Percentiles rank a stretch among this genome's conserved stretches.
Evolutionary conservation across 371 early-diverging fungal species (phyloP).

Genomic region (Furculomyces boomerangus): DNA sequence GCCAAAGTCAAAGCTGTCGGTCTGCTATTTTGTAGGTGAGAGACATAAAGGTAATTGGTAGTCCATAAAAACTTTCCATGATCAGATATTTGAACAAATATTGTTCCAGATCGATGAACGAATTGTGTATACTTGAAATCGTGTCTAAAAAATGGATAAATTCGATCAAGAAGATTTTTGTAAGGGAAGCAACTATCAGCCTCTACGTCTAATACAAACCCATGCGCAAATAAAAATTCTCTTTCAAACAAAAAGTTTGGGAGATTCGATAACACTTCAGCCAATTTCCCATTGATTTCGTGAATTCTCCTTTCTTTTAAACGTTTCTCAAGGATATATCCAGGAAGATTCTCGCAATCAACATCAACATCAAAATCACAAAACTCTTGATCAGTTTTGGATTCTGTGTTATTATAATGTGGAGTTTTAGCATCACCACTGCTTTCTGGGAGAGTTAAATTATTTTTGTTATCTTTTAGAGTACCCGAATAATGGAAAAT

Average conservation of each 20-base stretch:
- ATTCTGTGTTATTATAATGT: too few relatives aligned
- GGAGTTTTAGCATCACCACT: too few relatives aligned
- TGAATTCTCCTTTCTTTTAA: neutral
- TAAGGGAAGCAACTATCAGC: slow-evolving; percentile 44
- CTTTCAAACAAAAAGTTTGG: slow-evolving; percentile 60
- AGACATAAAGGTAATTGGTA: slow-evolving; percentile 62
- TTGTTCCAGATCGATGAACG: slow-evolving; percentile 76
- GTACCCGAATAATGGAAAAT: too few relatives aligned
- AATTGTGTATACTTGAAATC: slow-evolving; percentile 68
- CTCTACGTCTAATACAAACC: slow-evolving; percentile 89
- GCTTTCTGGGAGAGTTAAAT: too few relatives aligned
- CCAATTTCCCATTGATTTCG: slow-evolving; percentile 1
- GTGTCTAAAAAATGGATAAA: slow-evolving; percentile 49
- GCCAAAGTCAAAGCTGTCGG: too few relatives aligned
- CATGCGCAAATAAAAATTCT: slow-evolving; percentile 59
- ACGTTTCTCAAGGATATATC: neutral
- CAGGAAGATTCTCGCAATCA: too few relatives aligned
- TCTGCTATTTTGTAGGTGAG: slow-evolving; percentile 23
- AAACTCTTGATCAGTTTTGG: too few relatives aligned
- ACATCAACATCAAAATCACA: too few relatives aligned
- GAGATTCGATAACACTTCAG: slow-evolving; percentile 25
- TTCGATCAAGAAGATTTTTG: slow-evolving; percentile 26
- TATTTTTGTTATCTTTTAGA: too few relatives aligned
- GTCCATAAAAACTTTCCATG: slow-evolving; percentile 70
- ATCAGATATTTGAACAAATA: slow-evolving; percentile 75